Evolutionary conservation across 768 basidiomycete species (phyloP).

Genomic region (Pleurotus tuoliensis): DNA sequence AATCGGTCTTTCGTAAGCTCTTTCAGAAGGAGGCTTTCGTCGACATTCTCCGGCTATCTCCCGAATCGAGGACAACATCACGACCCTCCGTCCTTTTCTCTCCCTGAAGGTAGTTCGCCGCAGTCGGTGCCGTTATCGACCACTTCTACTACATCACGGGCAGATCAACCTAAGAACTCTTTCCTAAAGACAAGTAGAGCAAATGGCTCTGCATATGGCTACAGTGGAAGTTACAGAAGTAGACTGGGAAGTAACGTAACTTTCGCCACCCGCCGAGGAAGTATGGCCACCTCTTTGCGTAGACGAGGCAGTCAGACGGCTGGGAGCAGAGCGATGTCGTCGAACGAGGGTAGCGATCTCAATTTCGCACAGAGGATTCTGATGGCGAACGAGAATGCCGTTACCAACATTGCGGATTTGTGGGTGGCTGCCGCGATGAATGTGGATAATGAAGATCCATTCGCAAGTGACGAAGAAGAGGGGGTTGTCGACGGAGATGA

Average conservation of each 20-base stretch:
- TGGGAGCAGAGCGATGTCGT: slow-evolving; percentile 35
- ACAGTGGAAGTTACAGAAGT: slow-evolving; percentile 53
- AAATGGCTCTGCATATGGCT: slow-evolving; percentile 81
- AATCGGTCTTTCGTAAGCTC: slow-evolving; percentile 34
- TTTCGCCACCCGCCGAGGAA: slow-evolving; percentile 44
- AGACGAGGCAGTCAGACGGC: slow-evolving; percentile 48
- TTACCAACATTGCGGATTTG: slow-evolving; percentile 91
- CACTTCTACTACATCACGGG: slow-evolving; percentile 24
- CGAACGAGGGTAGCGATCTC: slow-evolving; percentile 45
- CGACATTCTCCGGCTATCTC: slow-evolving; percentile 58
- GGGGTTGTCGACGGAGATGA: slow-evolving; percentile 31
- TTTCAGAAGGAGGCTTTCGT: slow-evolving; percentile 47
- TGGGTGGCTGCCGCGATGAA: slow-evolving; percentile 99
- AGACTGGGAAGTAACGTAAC: slow-evolving; percentile 48
- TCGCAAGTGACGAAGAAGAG: slow-evolving; percentile 52
- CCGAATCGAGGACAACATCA: slow-evolving; percentile 37
- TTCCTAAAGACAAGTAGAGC: slow-evolving; percentile 56
- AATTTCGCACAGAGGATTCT: slow-evolving; percentile 87
- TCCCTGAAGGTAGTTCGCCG: background rate
- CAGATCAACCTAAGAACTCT: slow-evolving; percentile 39
- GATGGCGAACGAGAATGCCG: slow-evolving; percentile 92
- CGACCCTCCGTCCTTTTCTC: slow-evolving; percentile 24
- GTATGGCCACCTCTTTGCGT: slow-evolving; percentile 51
- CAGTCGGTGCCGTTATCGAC: slow-evolving; percentile 1
- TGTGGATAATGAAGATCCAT: slow-evolving; percentile 84